Evolutionary conservation across 164 flowering plant genomes (phyloP), one percentile per base, ranked within the genome.

Genomic region (Nelumbo lutea): DNA sequence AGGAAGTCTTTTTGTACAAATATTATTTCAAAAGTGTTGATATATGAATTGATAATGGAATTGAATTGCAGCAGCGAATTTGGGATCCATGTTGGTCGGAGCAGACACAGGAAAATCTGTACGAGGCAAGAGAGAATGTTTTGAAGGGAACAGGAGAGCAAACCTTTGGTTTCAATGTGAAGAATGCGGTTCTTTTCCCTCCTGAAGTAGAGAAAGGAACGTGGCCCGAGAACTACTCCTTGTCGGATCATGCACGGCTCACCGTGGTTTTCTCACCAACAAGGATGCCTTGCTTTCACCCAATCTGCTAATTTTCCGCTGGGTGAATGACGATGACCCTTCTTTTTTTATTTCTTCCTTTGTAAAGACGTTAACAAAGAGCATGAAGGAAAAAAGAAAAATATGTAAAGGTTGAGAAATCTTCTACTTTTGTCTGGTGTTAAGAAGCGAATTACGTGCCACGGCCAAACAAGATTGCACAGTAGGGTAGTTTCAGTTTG

Each of bases 171-270:
- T 90, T 92, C 63, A 89, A 86, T 62, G 94, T 95, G 69, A 85
- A 89, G 80, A 89, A 90, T 75, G 99, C 98, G 13, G 97, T 84
- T 63, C 81, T 95, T n/a, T 95, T 89, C 78, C 99, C 99, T 46
- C 79, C 90, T 51, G 97, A 95, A 82, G 98, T 83, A 11, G 98
- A 92, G 82, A 87, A 86, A 76, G 99, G 98, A 76, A 83, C 65
- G 79, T 95, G 99, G 98, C 99, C 99, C 0, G 98, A 92, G 63
- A 79, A 95, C 76, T 95, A 90, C 78, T 92, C 90, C 59, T 93
- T 95, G 47, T 95, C 99, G 1, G 99, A 95, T 73, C 99, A 95
- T 70, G 99, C 99, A 15, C 86, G 89, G 7, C 88, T 95, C 14
- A 95, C 99, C 0, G 98, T 89, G 27, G 91, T 88, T 0, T 89